Evolutionary conservation across 805 yeast species (phyloP).

Genomic region (Candida hungchunana): DNA sequence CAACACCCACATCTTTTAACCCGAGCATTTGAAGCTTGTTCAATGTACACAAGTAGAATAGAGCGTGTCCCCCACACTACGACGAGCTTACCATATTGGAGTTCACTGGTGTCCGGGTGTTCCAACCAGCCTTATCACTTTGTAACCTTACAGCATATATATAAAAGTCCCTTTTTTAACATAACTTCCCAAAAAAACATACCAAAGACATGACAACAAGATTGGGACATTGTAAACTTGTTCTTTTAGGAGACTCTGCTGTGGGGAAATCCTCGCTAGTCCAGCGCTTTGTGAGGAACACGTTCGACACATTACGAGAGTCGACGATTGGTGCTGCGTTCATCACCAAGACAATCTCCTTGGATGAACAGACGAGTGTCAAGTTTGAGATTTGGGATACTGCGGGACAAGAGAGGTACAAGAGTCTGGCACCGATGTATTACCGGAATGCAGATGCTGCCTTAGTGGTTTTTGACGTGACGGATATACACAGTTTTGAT

Average conservation of each 20-base stretch:
- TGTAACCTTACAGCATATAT: no score
- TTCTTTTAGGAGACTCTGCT: conserved; percentile 67
- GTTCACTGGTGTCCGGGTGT: no score
- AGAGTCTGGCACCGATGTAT: conserved; percentile 79
- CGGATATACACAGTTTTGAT: conserved; percentile 63
- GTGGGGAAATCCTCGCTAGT: conserved; percentile 85
- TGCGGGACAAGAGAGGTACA: conserved; percentile 91
- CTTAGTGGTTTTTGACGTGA: conserved; percentile 80
- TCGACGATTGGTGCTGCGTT: conserved; percentile 99
- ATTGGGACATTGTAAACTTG: conserved; percentile 56
- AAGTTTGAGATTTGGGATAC: conserved; percentile 70
- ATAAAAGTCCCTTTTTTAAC: no score
- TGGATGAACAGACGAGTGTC: conserved; percentile 39
- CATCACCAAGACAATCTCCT: conserved; percentile 68
- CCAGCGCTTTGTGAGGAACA: conserved; percentile 67
- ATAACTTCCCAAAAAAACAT: background rate
- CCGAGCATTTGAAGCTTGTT: conserved; percentile 2
- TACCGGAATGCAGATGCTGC: conserved; percentile 82
- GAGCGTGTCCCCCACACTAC: background rate
- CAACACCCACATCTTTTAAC: conserved; percentile 8
- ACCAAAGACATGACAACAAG: conserved; percentile 3
- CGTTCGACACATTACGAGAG: conserved; percentile 75
- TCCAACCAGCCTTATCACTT: no score
- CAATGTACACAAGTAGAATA: background rate
- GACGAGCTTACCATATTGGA: no score